Conservation (phyloP, 768 basidiomycete species). For the Agaricus bisporus region DNA sequence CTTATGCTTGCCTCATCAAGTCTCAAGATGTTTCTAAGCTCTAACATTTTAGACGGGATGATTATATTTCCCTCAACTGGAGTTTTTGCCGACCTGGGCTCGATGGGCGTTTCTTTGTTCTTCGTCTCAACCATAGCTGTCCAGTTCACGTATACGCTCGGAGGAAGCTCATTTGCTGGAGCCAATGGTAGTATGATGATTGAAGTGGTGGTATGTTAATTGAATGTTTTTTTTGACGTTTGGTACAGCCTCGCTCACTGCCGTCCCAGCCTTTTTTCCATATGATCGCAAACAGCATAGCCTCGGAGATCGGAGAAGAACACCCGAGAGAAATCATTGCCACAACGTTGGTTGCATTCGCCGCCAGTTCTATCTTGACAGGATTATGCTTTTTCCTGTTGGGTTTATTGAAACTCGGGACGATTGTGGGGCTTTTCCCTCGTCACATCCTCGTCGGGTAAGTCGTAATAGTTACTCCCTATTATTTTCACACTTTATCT, state of each 20-base stretch:
- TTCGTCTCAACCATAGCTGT: conserved; percentile 80
- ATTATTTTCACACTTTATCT: neutral
- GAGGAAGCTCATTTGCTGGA: conserved; percentile 85
- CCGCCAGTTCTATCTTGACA: conserved; percentile 82
- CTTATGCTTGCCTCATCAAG: conserved; percentile 11
- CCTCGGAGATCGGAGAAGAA: conserved; percentile 62
- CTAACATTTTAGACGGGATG: conserved; percentile 68
- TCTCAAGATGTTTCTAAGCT: neutral
- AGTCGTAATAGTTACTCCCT: conserved; percentile 15
- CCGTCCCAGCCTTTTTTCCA: conserved; percentile 83
- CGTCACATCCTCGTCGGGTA: conserved; percentile 94
- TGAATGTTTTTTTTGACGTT: neutral
- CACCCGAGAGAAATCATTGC: conserved; percentile 72
- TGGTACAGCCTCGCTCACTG: neutral
- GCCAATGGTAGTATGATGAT: conserved; percentile 98
- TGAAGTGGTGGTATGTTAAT: conserved; percentile 77
- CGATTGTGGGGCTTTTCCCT: conserved; percentile 92
- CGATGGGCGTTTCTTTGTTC: conserved; percentile 93
- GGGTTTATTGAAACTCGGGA: conserved; percentile 76
- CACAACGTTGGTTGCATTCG: conserved; percentile 86
- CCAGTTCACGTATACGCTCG: conserved; percentile 80
- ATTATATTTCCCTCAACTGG: conserved; percentile 87
- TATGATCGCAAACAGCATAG: conserved; percentile 77
- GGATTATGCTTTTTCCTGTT: conserved; percentile 83
- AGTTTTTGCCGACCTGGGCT: conserved; percentile 74